Base-by-base conservation (phyloP, 441 rosid species). In the Eutrema salsugineum region DNA sequence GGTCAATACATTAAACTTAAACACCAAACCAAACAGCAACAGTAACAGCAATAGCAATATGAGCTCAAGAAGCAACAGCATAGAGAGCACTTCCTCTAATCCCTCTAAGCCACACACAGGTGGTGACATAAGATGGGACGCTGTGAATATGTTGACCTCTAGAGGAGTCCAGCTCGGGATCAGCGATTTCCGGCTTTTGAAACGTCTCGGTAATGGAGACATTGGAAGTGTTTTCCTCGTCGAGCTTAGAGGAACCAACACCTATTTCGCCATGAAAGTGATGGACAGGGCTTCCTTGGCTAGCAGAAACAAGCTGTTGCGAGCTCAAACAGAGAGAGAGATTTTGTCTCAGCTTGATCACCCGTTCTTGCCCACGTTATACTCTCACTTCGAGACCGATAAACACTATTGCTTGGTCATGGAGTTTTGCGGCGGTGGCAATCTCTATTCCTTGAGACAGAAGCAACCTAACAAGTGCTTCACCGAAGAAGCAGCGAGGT, bases 361-460 rank as follows among this genome's bases (percentile, higher is more conserved):
- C 60, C 96, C 96, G 1, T 90, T 90, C 70, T 76, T 92, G 81
- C 98, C 98, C 1, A 90, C 96, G 8, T 55, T 92, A 19, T 92
- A 92, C 56, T 84, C 91, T 6, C 90, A 87, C 73, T 92, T 92
- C 27, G 96, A 92, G 78, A 92, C 96, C 0, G 96, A 92, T 22
- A 87, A 88, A 69, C 84, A 86, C 62, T 86, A 85, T 55, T 92
- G 96, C 87, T 66, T 92, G 72, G 91, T 92, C 57, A 92, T 92
- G 94, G 98, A 92, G 77, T 92, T 92, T 63, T 92, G 98, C 56
- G 83, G 91, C 16, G 97, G 97, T 5, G 97, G 97, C 51, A 90
- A 92, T 81, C 96, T 92, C 51, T 93, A 92, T 83, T 90, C 97
- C 38, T 88, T 92, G 67, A 81, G 97, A 50, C 96, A 92, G 78